phyloP scores from a whole-genome alignment of 352 stramenopile genomes.

The Phytophthora megakarya region DNA sequence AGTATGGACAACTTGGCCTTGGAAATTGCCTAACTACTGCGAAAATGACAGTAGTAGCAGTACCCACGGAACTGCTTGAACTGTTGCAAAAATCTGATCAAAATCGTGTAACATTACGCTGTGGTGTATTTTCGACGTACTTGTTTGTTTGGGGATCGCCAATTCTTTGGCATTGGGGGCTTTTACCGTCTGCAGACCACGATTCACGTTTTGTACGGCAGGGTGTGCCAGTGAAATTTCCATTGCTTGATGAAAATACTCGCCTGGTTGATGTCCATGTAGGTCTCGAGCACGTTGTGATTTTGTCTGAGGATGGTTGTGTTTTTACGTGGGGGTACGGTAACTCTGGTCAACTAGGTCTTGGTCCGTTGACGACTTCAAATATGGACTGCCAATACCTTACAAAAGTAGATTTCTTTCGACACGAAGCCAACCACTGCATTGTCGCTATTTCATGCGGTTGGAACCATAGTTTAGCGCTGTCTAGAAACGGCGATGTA shows the following conservation, averaged over 20 bases:
- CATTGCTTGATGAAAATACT: slow-evolving; percentile 21
- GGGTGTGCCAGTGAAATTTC: slow-evolving; percentile 26
- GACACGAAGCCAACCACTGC: slow-evolving; percentile 3
- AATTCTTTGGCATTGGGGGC: slow-evolving; percentile 42
- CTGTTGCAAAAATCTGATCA: slow-evolving; percentile 8
- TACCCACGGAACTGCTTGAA: slow-evolving; percentile 11
- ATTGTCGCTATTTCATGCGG: slow-evolving; percentile 36
- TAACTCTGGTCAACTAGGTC: slow-evolving; percentile 37
- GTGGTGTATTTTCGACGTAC: slow-evolving; percentile 43
- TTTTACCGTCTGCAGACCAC: slow-evolving; percentile 24
- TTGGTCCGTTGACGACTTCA: slow-evolving; percentile 24
- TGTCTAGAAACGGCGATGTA: slow-evolving; percentile 25
- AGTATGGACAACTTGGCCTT: slow-evolving; percentile 58
- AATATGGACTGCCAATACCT: slow-evolving; percentile 19
- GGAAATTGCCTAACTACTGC: slow-evolving; percentile 27
- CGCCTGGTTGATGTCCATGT: slow-evolving; percentile 27
- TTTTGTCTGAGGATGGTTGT: slow-evolving; percentile 31
- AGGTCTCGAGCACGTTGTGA: slow-evolving; percentile 38
- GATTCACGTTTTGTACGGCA: slow-evolving; percentile 21
- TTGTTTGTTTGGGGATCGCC: slow-evolving; percentile 25
- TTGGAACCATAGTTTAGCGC: slow-evolving; percentile 45
- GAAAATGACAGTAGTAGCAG: slow-evolving; percentile 28
- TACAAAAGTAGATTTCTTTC: slow-evolving; percentile 38
- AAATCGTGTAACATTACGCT: slow-evolving; percentile 25
- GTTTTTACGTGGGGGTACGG: slow-evolving; percentile 52